Evolutionary conservation across 139 green algal genomes (phyloP), one percentile per base, ranked within the genome.

Genomic region (Trebouxia sp.): DNA sequence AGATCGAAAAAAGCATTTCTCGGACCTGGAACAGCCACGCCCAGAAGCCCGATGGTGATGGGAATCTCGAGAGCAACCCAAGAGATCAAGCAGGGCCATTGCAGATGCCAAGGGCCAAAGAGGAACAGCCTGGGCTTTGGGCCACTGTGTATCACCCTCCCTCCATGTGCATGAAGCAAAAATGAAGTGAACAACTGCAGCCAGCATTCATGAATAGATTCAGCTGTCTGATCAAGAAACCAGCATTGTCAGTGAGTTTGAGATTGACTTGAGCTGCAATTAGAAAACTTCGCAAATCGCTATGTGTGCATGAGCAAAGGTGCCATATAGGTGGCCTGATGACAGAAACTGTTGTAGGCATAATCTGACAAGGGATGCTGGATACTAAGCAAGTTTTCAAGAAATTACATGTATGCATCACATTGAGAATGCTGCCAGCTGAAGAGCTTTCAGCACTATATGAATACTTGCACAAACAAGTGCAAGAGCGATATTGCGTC

Each of bases 141-240:
- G n/a, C n/a, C n/a, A 1, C 8, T 11, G 9, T 39, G n/a, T 10
- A 22, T 4, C 58, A 69, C 10, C 7, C 28, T 28, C 30, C 58
- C 58, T 10, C n/a, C 7, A 24, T 42, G 41, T 6, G 58, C 58
- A n/a, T 42, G 58, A 12, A 39, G 30, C 58, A 69, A 10, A 22
- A 69, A 69, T 30, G 41, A 39, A 28, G 41, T 28, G 28, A 69
- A 69, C 58, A 69, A 39, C 58, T 69, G 58, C 58, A 69, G 20
- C 7, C 14, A 42, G 41, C 6, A 32, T 65, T 20, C 53, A 32
- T 32, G 30, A 35, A 65, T 20, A 65, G 30, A 24, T 28, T 20
- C 53, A 65, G 3, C 20, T 65, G 53, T 35, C 24, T 1, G 11
- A 65, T 5, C 35, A 37, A 0, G 24, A 26, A 12, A 15, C 6